These are phyloP conservation scores for Citrus maxima DNA, from an alignment of 345 rosid genomes.

Conservation along the genomic window DNA sequence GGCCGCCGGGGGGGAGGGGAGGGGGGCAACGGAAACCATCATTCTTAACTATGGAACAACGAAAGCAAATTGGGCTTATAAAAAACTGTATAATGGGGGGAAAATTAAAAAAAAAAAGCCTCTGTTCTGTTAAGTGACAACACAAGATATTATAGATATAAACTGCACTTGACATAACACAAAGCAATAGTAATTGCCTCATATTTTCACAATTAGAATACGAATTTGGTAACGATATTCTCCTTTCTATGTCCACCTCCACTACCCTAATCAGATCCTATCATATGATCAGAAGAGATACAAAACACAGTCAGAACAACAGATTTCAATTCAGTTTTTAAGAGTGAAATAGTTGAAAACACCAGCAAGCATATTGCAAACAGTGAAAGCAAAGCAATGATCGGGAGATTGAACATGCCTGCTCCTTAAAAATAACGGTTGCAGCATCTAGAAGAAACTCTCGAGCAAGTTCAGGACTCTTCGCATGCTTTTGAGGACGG, in stretches of 20 bases:
- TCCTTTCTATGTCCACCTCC: conserved; percentile 4
- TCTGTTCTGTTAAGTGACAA: background rate
- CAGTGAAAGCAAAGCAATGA: conserved; percentile 1
- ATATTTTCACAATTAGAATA: background rate
- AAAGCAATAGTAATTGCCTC: background rate
- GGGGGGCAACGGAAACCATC: background rate
- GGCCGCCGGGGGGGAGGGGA: no score
- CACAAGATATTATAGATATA: background rate
- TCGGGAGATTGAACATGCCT: conserved; percentile 45
- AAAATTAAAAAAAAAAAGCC: background rate
- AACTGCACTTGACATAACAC: background rate
- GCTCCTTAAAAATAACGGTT: conserved; percentile 90
- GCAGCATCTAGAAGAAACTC: conserved; percentile 99
- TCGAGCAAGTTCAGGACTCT: conserved; percentile 99
- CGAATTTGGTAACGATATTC: background rate
- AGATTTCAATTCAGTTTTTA: background rate
- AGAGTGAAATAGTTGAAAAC: background rate
- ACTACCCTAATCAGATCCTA: background rate
- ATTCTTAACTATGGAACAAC: background rate
- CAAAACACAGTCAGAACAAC: background rate
- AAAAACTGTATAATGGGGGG: background rate
- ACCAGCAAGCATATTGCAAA: conserved; percentile 10
- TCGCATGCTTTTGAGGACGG: conserved; percentile 98
- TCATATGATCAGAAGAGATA: background rate
- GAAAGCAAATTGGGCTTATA: background rate